Base-by-base conservation (phyloP, 2,329 filamentous ascomycete species). In the Bisporella sp. region DNA sequence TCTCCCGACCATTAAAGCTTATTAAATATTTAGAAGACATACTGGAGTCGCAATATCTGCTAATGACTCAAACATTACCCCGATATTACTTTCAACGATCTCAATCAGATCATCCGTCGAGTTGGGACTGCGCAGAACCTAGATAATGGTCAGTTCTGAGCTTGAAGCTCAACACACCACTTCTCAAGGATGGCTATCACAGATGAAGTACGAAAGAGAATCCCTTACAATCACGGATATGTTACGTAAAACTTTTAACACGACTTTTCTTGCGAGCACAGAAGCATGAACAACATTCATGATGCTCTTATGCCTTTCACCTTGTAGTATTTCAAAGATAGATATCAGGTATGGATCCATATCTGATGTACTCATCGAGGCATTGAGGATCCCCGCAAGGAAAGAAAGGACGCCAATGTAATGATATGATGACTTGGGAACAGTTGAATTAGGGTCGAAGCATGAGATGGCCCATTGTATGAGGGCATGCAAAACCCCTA, bases 41-140 rank as follows among this genome's bases (percentile, higher is more conserved):
- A 99, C 91, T 0, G 90, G 89, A 0, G 91, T 96, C 62, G 97
- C 91, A 53, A 88, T 87, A 66, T 99, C 93, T 2, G 82, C 82
- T 1, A 97, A 73, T 9, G 79, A 77, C 53, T 89, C 84, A 3
- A 99, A 76, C 3, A 96, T 75, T 61, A 87, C 83, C 48, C 90
- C 87, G 58, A 99, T 89, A 4, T 87, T 80, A 31, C 84, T 84
- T 69, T 97, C 92, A 12, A 95, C 67, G 64, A 86, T 73, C 49
- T 78, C 77, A 4, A 71, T 41, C 6, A 47, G 44, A 8, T 46
- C 45, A 6, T 43, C 33, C 40, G 45, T 52, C 8, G n/a, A 37
- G 21, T 53, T 43, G 6, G 50, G 37, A 31, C 50, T 55, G 7
- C 53, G 56, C 21, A 62, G 51, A 8, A 37, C 35, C 35, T 37